Evolutionary conservation across 768 basidiomycete species (phyloP).

Genomic region (Russula foetens): DNA sequence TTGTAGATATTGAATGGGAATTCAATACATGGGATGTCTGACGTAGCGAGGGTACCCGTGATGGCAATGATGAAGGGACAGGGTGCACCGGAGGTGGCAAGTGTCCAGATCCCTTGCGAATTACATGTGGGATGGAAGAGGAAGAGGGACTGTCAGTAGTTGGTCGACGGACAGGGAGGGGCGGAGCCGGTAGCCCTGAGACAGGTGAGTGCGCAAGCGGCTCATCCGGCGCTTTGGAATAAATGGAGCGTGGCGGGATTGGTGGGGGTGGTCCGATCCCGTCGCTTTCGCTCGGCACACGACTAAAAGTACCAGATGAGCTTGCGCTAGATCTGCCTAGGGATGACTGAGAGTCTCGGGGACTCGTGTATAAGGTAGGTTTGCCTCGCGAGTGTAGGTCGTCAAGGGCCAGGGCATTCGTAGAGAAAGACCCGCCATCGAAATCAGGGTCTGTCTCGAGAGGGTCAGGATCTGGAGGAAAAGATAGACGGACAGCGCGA

Average conservation of each 20-base stretch:
- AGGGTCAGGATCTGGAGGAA: slow-evolving; percentile 6
- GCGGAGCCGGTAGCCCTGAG: slow-evolving; percentile 1
- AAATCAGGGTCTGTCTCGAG: background rate
- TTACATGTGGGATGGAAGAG: background rate
- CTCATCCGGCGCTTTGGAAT: background rate
- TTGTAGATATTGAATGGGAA: background rate
- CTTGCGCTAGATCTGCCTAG: background rate
- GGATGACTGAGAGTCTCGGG: background rate
- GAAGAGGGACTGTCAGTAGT: background rate
- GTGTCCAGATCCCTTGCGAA: background rate
- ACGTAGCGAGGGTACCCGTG: background rate
- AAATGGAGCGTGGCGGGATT: background rate
- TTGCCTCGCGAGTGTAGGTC: background rate
- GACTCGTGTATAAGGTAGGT: background rate
- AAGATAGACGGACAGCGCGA: slow-evolving; percentile 3
- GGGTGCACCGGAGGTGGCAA: slow-evolving; percentile 4
- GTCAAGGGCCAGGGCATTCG: background rate
- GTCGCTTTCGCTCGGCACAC: slow-evolving; percentile 6
- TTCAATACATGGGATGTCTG: background rate
- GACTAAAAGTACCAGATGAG: background rate
- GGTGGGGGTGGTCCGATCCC: background rate
- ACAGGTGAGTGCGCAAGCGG: slow-evolving; percentile 5
- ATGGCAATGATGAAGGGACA: background rate
- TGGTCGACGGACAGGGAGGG: slow-evolving; percentile 6
- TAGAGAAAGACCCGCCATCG: background rate